These are phyloP conservation scores for Carex sylvatica DNA, from an alignment of 202 grass and related monocot genomes.

Conservation along the genomic window DNA sequence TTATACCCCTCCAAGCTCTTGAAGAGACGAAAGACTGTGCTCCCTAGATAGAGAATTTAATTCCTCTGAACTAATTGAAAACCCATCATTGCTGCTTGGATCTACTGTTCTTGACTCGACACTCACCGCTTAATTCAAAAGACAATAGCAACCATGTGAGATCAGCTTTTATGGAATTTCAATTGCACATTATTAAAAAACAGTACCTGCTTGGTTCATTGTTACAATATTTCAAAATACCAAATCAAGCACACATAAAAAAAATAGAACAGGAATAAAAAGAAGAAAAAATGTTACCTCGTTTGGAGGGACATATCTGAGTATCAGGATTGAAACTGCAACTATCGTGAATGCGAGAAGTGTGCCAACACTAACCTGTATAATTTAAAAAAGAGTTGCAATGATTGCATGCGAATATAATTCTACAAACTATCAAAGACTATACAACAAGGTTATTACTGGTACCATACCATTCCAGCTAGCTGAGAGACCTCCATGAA, in stretches of 20 bases:
- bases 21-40: constrained; percentile 56
- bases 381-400: background rate
- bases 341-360: constrained; percentile 94
- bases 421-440: background rate
- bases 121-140: too few relatives aligned
- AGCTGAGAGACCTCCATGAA: too few relatives aligned
- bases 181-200: background rate
- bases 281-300: constrained; percentile 6
- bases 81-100: too few relatives aligned
- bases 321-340: constrained; percentile 87
- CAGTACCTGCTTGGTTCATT: background rate
- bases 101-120: too few relatives aligned
- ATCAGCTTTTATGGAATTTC: too few relatives aligned
- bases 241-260: background rate
- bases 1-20: constrained; percentile 71
- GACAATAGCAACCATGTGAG: too few relatives aligned
- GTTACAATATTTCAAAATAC: background rate
- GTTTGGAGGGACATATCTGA: constrained; percentile 97
- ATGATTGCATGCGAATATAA: background rate
- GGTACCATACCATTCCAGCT: constrained; percentile 85
- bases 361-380: constrained; percentile 97
- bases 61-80: too few relatives aligned
- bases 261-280: background rate
- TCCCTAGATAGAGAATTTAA: constrained; percentile 36
- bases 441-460: background rate